Evolutionary conservation across 129 eudicot genomes (phyloP).

Genomic region (Kitagawia praeruptora): DNA sequence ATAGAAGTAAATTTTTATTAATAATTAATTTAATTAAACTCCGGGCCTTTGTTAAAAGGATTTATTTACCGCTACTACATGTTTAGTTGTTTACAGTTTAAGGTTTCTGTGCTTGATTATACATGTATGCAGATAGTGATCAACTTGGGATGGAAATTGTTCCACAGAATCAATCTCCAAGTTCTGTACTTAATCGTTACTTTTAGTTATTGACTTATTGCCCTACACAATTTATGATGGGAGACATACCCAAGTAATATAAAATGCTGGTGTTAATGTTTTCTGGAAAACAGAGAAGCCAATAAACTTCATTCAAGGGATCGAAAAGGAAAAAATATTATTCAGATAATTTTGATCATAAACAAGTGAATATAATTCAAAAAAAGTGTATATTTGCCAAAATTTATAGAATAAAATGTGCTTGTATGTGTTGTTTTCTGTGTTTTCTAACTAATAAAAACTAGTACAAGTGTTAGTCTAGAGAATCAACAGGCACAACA

Average conservation of each 20-base stretch:
- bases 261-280: not conserved
- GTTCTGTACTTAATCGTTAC: not conserved
- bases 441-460: not conserved
- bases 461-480: not conserved
- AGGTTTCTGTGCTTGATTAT: not conserved
- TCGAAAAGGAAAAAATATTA: not conserved
- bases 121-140: not conserved
- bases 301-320: not conserved
- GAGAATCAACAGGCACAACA: conserved; percentile 18
- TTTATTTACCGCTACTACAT: not conserved
- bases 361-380: not conserved
- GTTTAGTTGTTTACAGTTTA: not conserved
- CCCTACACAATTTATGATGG: not conserved
- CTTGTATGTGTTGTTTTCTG: not conserved
- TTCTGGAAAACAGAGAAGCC: not conserved
- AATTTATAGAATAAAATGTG: not conserved
- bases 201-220: not conserved
- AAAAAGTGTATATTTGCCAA: not conserved
- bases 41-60: not conserved
- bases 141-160: not conserved
- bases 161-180: not conserved
- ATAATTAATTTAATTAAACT: too few species aligned
- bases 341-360: not conserved
- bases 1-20: not conserved
- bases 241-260: not conserved